Base-by-base conservation (phyloP, 1,139 yeast genomes). In the Entelexis sorbosivorans region DNA sequence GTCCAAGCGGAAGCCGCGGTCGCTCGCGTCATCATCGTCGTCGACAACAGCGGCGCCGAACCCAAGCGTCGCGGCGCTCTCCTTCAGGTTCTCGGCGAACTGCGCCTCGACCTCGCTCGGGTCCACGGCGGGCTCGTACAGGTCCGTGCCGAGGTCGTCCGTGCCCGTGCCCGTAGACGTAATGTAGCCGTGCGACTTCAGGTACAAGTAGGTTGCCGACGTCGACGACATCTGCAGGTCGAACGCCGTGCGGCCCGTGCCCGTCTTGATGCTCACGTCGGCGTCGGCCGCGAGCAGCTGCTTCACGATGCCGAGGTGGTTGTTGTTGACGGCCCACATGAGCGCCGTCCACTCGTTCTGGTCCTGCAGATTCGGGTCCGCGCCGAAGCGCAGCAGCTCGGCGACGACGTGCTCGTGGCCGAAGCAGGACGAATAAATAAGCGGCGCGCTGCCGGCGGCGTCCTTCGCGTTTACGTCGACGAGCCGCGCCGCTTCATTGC, bases 251-350 rank as follows among this genome's bases (percentile, higher is more conserved):
- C 69, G 56, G 5, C 74, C 75, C 1, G 66, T 52, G 46, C 52
- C 46, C n/a, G 71, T 66, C 26, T 58, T 59, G 26, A 61, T 54
- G 3, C 54, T 44, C 4, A 61, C 56, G 26, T 66, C 63, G 0
- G 74, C 74, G 16, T 68, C 71, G 39, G 62, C 58, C 17, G 66
- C 70, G 43, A 71, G 52, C 47, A 70, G 58, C 47, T 56, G 53
- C 52, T 62, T 61, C 22, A 68, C 72, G 40, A 70, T 67, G 22
- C 59, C 59, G 17, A 62, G 55, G 47, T 69, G 70, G 51, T 66
- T 67, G 56, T 68, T 69, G 57, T 69, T 70, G 42, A 69, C 66
- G 10, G 75, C 75, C 75, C 75, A 71, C 72, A 71, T 71, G 38
- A 72, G 59, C 14, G 75, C 69, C 2, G 75, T 68, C 74, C 74